phyloP scores from a whole-genome alignment of 257 asterid genomes.

The Lavandula angustifolia region DNA sequence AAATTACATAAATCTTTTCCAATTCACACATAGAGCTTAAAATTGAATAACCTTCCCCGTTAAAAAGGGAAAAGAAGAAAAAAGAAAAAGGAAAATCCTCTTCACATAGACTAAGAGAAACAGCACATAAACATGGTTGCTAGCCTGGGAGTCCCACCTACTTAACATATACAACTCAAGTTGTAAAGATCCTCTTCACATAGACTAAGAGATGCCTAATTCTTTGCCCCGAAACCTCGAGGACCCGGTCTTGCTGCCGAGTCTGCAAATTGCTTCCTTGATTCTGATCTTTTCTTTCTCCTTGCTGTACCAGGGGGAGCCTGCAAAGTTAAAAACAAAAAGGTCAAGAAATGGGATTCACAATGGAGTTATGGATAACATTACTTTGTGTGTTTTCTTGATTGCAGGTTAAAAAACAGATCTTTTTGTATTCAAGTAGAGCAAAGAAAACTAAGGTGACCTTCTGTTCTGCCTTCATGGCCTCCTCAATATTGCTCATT shows the following conservation, averaged over 20 bases:
- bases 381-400: too few relatives aligned
- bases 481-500: conserved; percentile 82
- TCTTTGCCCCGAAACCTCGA: conserved; percentile 83
- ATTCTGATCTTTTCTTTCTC: conserved; percentile 72
- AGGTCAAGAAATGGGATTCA: background rate
- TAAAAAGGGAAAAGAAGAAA: too few relatives aligned
- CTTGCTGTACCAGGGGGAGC: conserved; percentile 95
- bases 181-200: conserved; percentile 4
- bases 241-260: conserved; percentile 64
- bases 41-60: background rate
- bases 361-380: background rate
- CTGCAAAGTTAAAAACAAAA: conserved; percentile 40
- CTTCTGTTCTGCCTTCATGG: conserved; percentile 76
- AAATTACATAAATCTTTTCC: background rate
- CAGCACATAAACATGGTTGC: conserved; percentile 8
- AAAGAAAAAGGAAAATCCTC: background rate
- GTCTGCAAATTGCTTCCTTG: conserved; percentile 75
- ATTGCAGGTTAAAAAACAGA: background rate
- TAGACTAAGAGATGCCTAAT: conserved; percentile 30
- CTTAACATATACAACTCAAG: background rate
- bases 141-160: conserved; percentile 1
- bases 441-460: conserved; percentile 39
- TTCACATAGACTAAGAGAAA: conserved; percentile 14
- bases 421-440: background rate
- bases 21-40: background rate